Evolutionary conservation across 768 basidiomycete genomes (phyloP), one percentile per base, ranked within the genome.

Genomic region (Favolaschia claudopus): DNA sequence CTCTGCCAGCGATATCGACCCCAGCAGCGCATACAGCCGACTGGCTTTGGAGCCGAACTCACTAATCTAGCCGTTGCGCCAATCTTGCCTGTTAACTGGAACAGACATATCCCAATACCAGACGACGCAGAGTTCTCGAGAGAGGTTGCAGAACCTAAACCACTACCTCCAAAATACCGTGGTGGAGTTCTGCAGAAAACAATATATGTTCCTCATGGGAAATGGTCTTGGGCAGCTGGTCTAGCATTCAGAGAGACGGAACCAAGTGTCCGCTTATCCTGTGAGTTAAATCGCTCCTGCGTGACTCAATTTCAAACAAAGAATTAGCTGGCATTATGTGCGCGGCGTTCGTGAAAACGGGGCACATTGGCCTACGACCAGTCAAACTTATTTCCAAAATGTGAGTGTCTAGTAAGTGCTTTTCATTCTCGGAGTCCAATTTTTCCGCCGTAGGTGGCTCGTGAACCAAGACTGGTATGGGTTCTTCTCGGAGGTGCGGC

Each of bases 401-500:
- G 77, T 78, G 53, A 64, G 77, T 51, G n/a, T 54, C 14, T 7
- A 15, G 25, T 24, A 2, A 29, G n/a, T 19, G 14, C 14, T 15
- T 25, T 29, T 22, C 34, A 47, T 3, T 34, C 9, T 37, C 5
- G 10, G 20, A 28, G 25, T 20, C 25, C 36, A 29, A 19, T 5
- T 24, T 43, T 24, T 31, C 40, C 20, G 54, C 28, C 25, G 13
- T n/a, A 68, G 67, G 1, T 68, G 67, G 67, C 43, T 45, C 25
- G 64, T 57, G 22, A 63, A 53, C 29, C 42, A 47, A 20, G 48
- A 58, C 28, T 69, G 66, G 64, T 51, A 55, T 28, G 86, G 85
- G 0, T 89, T 86, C 68, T 89, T 87, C 70, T 88, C 87, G 29
- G 88, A 89, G 77, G 87, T 83, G 55, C 24, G 65, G 59, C 15